Conservation (phyloP, 805 yeast genomes). For the Jamesozyma piceae region DNA sequence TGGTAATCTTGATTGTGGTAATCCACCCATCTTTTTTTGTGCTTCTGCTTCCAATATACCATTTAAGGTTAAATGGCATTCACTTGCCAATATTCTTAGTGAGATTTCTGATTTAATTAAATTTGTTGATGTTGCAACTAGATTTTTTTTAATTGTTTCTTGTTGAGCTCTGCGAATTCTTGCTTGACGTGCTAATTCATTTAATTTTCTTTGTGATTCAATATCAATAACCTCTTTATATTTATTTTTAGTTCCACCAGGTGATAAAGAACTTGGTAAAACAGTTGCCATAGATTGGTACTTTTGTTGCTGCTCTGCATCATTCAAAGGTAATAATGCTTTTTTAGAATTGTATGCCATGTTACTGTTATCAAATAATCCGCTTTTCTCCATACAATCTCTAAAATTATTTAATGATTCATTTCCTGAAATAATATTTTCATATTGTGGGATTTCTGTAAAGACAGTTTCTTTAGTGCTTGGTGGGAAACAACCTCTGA, state of each 20-base stretch:
- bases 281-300: constrained; percentile 35
- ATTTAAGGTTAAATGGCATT: constrained; percentile 37
- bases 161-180: constrained; percentile 30
- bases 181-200: constrained; percentile 29
- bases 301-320: constrained; percentile 30
- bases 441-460: constrained; percentile 55
- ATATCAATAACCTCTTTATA: constrained; percentile 60
- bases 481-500: constrained; percentile 79
- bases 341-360: neutral
- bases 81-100: constrained; percentile 35
- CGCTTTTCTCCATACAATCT: constrained; percentile 54
- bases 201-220: constrained; percentile 28
- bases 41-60: constrained; percentile 39
- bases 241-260: constrained; percentile 81
- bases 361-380: constrained; percentile 31
- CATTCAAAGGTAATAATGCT: constrained; percentile 1
- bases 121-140: constrained; percentile 31
- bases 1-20: constrained; percentile 27
- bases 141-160: constrained; percentile 22
- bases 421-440: constrained; percentile 40
- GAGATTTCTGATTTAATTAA: constrained; percentile 32
- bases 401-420: constrained; percentile 63
- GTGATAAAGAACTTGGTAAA: constrained; percentile 83
- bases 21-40: constrained; percentile 35
- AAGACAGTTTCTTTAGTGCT: constrained; percentile 38